phyloP scores from a whole-genome alignment of 140 eudicot genomes.

The Bidens hawaiensis region DNA sequence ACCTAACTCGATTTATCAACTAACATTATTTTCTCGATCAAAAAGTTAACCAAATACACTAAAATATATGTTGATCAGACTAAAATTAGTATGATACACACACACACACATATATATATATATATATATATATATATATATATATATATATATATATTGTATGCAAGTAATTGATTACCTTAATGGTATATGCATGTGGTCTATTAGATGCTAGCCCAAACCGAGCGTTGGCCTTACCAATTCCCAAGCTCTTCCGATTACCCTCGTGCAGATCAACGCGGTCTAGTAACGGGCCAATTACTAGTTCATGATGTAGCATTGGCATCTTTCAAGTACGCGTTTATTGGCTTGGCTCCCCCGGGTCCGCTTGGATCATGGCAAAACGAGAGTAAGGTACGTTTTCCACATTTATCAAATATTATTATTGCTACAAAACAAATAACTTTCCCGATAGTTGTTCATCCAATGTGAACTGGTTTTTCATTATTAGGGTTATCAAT shows the following conservation, averaged over 20 bases:
- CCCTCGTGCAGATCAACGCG: conserved; percentile 55
- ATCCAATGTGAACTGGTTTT: neutral
- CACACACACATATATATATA: too few species aligned
- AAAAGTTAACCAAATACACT: too few species aligned
- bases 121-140: too few species aligned
- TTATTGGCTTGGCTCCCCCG: conserved; percentile 58
- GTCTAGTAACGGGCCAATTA: conserved; percentile 49
- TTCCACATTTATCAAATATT: neutral
- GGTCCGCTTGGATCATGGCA: conserved; percentile 69
- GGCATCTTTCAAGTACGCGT: conserved; percentile 37
- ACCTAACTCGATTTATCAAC: too few species aligned
- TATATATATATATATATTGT: too few species aligned
- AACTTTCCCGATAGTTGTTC: too few species aligned
- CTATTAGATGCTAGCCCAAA: conserved; percentile 54
- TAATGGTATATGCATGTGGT: neutral
- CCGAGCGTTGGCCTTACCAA: conserved; percentile 68
- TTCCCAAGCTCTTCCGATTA: conserved; percentile 50
- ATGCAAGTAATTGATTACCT: neutral
- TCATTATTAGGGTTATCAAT: conserved; percentile 62
- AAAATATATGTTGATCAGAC: too few species aligned
- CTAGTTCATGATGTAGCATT: conserved; percentile 39
- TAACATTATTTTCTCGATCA: too few species aligned
- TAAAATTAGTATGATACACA: too few species aligned
- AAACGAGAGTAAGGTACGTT: conserved; percentile 47
- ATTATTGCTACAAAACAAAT: too few species aligned